phyloP scores from a whole-genome alignment of 192 early-diverging fungal species.

The Polychytrium aggregatum region DNA sequence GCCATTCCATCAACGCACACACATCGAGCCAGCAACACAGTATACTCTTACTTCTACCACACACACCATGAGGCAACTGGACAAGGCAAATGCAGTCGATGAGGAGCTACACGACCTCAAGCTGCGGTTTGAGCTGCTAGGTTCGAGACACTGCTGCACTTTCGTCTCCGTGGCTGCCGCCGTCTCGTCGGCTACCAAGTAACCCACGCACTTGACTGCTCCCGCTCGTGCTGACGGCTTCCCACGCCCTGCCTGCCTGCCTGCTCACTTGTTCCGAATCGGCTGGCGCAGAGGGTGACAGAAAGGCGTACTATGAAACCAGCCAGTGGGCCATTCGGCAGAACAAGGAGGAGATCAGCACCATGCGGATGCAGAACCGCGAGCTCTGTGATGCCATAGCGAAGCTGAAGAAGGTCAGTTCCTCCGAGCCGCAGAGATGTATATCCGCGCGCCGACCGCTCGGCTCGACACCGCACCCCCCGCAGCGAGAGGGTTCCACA shows the following conservation, averaged over 20 bases:
- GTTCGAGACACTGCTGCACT: slow-evolving; percentile 13
- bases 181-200: neutral
- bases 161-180: too few relatives aligned
- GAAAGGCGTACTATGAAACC: slow-evolving; percentile 56
- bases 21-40: too few relatives aligned
- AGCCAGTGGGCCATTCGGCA: slow-evolving; percentile 48
- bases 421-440: slow-evolving; percentile 4
- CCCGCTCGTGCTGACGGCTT: too few relatives aligned
- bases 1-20: too few relatives aligned
- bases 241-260: too few relatives aligned
- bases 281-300: slow-evolving; percentile 51
- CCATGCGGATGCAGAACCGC: slow-evolving; percentile 36
- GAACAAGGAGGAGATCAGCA: slow-evolving; percentile 50
- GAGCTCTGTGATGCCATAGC: slow-evolving; percentile 44
- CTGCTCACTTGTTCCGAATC: too few relatives aligned
- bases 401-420: slow-evolving; percentile 42
- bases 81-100: slow-evolving; percentile 28
- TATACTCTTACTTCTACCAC: too few relatives aligned
- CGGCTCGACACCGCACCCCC: too few relatives aligned
- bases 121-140: slow-evolving; percentile 48
- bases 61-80: slow-evolving; percentile 20
- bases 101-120: slow-evolving; percentile 55
- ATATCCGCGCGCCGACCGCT: too few relatives aligned
- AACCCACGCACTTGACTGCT: neutral
- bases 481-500: too few relatives aligned